phyloP scores from a whole-genome alignment of 257 asterid species.

The Apocynum venetum region DNA sequence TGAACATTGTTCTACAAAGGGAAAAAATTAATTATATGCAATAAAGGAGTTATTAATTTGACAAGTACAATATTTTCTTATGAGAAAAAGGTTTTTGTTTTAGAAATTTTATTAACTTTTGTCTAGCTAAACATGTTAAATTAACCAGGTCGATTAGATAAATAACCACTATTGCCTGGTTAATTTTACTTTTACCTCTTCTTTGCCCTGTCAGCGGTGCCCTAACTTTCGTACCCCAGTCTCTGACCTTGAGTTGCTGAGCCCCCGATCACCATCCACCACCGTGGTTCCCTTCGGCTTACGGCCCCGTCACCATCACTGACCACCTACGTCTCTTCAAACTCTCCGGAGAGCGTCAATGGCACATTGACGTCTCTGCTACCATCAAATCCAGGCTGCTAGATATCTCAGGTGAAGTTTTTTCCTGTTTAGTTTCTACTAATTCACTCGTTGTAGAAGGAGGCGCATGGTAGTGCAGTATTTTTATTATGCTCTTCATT shows the following conservation, averaged over 20 bases:
- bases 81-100: no score
- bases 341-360: neutral
- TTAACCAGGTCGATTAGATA: neutral
- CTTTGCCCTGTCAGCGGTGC: neutral
- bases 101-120: no score
- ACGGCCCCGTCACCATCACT: neutral
- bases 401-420: neutral
- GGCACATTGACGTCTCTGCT: constrained; percentile 3
- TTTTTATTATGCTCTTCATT: neutral
- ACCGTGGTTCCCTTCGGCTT: neutral
- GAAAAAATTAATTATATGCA: no score
- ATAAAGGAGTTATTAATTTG: no score
- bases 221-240: neutral
- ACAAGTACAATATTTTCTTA: no score
- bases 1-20: no score
- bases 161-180: no score
- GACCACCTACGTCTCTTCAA: neutral
- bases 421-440: neutral
- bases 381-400: constrained; percentile 3
- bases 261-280: constrained; percentile 9
- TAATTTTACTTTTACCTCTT: neutral
- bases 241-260: neutral
- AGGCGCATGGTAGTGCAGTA: neutral
- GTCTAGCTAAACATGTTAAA: neutral
- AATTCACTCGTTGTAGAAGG: neutral